Conservation (phyloP, 2,329 filamentous ascomycete species). For the Diaporthe ampelina region DNA sequence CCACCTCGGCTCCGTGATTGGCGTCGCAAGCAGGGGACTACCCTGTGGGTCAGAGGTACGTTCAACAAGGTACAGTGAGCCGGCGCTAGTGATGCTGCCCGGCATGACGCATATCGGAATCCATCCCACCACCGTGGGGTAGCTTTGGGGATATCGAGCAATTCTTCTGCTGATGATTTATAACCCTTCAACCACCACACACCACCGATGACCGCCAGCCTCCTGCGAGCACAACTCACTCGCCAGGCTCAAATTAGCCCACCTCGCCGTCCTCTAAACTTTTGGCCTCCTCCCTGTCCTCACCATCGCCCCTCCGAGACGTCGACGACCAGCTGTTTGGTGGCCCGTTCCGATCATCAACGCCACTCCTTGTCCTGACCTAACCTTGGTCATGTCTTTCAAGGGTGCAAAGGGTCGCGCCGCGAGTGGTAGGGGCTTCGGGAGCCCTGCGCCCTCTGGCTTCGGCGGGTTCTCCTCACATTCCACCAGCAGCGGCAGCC, state of each 20-base stretch:
- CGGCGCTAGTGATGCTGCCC: slow-evolving; percentile 18
- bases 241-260: neutral
- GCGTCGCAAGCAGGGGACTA: neutral
- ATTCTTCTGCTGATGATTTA: slow-evolving; percentile 23
- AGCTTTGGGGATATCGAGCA: neutral
- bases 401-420: slow-evolving; percentile 39
- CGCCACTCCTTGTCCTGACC: neutral
- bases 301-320: neutral
- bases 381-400: slow-evolving; percentile 21
- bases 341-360: neutral
- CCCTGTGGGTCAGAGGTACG: neutral
- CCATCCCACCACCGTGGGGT: slow-evolving; percentile 35
- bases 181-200: neutral
- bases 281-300: too few species aligned
- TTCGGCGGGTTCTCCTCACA: slow-evolving; percentile 60
- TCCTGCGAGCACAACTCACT: neutral
- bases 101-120: slow-evolving; percentile 33
- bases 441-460: slow-evolving; percentile 43
- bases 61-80: neutral
- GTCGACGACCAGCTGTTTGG: neutral
- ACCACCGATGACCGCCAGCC: neutral
- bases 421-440: slow-evolving; percentile 41
- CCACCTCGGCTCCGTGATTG: neutral
- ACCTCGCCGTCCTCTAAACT: neutral
- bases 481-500: slow-evolving; percentile 58